Evolutionary conservation across 192 early-diverging fungal genomes (phyloP), one percentile per base, ranked within the genome.

Genomic region (Podila epigama): DNA sequence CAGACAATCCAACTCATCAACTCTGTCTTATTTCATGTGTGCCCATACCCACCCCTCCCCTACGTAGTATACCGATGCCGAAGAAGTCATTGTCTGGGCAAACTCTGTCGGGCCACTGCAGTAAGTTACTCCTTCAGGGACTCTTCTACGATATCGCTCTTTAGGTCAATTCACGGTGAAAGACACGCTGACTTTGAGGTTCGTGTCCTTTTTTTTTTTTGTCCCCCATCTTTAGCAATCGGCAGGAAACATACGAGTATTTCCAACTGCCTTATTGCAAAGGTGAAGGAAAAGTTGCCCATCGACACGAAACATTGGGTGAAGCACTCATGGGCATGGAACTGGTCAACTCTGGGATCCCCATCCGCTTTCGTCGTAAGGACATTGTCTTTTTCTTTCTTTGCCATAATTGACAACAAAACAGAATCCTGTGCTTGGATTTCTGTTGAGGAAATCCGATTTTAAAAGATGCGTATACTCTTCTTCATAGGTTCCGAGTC

Each of bases 251-350:
- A 42, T 94, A 94, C 60, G 87, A 89, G 31, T 92, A 88, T 57
- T 88, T 85, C 37, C 87, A 90, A 50, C 75, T 94, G 37, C 92
- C 92, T 37, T 94, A 86, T 60, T 94, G 93, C 55, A 80, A 79
- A 22, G 92, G 92, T 4, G 61, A 79, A 15, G 79, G 82, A 16
- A 67, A 81, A 28, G 68, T 92, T 13, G 73, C 90, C 28, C 93
- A 94, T 63, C 86, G 90, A 65, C 93, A 94, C 67, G 93, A 94
- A 70, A 88, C 90, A 12, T 72, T 94, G 25, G 93, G 90, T 20
- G 93, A 94, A 66, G 93, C 92, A 3, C 75, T 94, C 16, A 69
- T 91, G 40, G 93, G 93, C 53, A 86, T 93, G 84, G 89, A 93
- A 37, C 82, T 94, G 35, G 83, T 85, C 55, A 89, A 89, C 67